Evolutionary conservation across 192 early-diverging fungal species (phyloP).

Genomic region (Backusella macrospora): DNA sequence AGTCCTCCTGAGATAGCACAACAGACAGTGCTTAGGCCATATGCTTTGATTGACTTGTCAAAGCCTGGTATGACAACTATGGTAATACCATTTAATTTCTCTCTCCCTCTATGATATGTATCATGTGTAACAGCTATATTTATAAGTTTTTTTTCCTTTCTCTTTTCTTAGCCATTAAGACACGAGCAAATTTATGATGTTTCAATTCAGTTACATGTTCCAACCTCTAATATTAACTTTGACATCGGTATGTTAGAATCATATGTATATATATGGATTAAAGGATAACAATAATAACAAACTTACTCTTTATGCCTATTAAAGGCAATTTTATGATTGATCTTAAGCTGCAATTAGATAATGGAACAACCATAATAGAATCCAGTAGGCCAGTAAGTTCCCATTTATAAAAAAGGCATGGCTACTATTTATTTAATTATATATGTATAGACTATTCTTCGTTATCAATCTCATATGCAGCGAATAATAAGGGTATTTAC

Average conservation of each 20-base stretch:
- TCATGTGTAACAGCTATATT: neutral
- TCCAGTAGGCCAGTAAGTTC: constrained; percentile 53
- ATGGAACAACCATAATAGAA: constrained; percentile 41
- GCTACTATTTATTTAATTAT: neutral
- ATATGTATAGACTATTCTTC: constrained; percentile 29
- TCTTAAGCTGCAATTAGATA: constrained; percentile 31
- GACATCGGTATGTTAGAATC: constrained; percentile 21
- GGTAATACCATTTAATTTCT: neutral
- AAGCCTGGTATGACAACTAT: neutral
- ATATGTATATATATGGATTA: neutral
- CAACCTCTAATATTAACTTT: constrained; percentile 32
- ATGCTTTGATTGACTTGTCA: neutral
- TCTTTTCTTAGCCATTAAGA: constrained; percentile 17
- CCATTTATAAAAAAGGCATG: neutral
- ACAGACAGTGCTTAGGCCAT: neutral
- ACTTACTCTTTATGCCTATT: neutral
- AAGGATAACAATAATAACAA: neutral
- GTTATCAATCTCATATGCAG: constrained; percentile 37
- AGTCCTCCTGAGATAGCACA: neutral
- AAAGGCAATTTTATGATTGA: constrained; percentile 50
- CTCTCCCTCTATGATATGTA: too few relatives aligned
- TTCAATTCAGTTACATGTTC: constrained; percentile 29
- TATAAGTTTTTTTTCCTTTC: too few relatives aligned
- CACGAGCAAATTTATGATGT: constrained; percentile 32
- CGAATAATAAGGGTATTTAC: constrained; percentile 31